phyloP scores from a whole-genome alignment of 352 stramenopile genomes.

The Pythium grandisporangium region DNA sequence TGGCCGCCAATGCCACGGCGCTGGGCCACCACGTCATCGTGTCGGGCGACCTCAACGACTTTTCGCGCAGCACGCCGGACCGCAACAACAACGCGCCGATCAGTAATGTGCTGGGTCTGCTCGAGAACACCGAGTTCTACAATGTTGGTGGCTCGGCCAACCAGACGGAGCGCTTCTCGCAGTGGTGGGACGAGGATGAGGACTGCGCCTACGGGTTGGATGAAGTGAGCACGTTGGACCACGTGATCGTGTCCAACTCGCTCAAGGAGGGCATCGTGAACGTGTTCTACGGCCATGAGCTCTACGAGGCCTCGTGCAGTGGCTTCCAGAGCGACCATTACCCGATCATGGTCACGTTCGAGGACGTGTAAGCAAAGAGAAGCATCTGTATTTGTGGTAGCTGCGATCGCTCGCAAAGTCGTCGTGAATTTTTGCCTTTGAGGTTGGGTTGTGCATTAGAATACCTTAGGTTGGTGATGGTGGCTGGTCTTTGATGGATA shows the following conservation, averaged over 20 bases:
- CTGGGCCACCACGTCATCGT: slow-evolving; percentile 16
- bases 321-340: slow-evolving; percentile 24
- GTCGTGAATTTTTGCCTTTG: no score
- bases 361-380: neutral
- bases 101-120: slow-evolving; percentile 14
- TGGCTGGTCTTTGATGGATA: no score
- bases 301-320: slow-evolving; percentile 16
- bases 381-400: no score
- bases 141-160: slow-evolving; percentile 2
- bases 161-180: slow-evolving; percentile 8
- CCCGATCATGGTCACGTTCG: slow-evolving; percentile 18
- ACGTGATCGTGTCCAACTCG: slow-evolving; percentile 25
- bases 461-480: no score
- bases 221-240: slow-evolving; percentile 15
- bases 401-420: no score
- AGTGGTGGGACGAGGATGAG: slow-evolving; percentile 16
- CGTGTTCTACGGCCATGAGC: slow-evolving; percentile 15
- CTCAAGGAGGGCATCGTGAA: slow-evolving; percentile 9
- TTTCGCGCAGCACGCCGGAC: slow-evolving; percentile 8
- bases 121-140: slow-evolving; percentile 9
- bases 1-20: slow-evolving; percentile 1
- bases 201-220: slow-evolving; percentile 11
- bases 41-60: slow-evolving; percentile 26
- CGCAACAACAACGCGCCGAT: slow-evolving; percentile 16
- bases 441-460: no score